Evolutionary conservation across 2,329 filamentous ascomycete species (phyloP).

Genomic region (Arachnomyces sp.): DNA sequence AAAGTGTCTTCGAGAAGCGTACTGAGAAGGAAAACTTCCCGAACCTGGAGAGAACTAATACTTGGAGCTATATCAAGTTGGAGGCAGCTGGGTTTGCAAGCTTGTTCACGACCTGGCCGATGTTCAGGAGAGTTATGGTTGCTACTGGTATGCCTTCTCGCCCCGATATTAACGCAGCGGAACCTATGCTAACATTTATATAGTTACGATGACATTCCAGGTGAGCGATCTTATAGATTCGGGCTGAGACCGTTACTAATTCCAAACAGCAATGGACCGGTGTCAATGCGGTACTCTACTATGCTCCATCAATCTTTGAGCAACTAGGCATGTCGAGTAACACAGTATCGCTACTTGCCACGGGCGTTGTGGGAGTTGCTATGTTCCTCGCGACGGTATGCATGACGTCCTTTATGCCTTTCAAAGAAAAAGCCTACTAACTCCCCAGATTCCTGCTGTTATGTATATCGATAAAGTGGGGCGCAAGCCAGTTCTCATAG

Average conservation of each 20-base stretch:
- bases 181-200: conserved; percentile 45
- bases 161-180: neutral
- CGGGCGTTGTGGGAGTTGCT: conserved; percentile 24
- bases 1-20: conserved; percentile 69
- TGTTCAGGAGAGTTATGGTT: conserved; percentile 46
- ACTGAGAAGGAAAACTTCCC: conserved; percentile 62
- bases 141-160: conserved; percentile 28
- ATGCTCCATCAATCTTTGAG: conserved; percentile 26
- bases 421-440: neutral
- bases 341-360: conserved; percentile 21
- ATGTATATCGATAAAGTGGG: conserved; percentile 27
- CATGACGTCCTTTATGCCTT: neutral
- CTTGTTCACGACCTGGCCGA: conserved; percentile 23
- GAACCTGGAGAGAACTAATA: conserved; percentile 51
- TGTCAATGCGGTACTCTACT: conserved; percentile 38
- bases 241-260: too few species aligned
- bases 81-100: conserved; percentile 43
- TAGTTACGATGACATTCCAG: conserved; percentile 28
- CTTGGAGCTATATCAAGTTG: conserved; percentile 58
- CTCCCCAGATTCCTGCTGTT: conserved; percentile 23
- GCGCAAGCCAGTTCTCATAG: conserved; percentile 24
- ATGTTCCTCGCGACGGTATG: conserved; percentile 18
- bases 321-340: conserved; percentile 20
- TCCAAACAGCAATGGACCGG: conserved; percentile 45
- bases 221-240: conserved; percentile 26